These are phyloP conservation scores for Cydonia oblonga DNA, from an alignment of 331 rosid genomes.

Conservation along the genomic window DNA sequence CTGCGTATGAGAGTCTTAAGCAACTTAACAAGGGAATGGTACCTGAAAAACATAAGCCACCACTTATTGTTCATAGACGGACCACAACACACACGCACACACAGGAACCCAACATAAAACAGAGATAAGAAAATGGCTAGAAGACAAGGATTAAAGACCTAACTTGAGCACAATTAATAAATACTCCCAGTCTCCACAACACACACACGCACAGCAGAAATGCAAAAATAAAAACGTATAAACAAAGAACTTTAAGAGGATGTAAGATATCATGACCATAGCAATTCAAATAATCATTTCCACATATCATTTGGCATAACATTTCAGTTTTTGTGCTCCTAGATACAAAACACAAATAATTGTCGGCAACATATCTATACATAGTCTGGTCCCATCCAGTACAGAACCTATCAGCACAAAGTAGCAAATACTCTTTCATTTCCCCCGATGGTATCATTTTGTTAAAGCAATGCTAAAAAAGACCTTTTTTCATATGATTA, in stretches of 20 bases:
- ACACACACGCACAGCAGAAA: neutral
- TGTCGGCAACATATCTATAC: neutral
- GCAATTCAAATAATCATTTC: neutral
- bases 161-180: neutral
- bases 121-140: neutral
- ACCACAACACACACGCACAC: neutral
- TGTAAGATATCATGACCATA: neutral
- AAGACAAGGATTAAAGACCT: neutral
- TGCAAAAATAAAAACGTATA: neutral
- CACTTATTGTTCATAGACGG: neutral
- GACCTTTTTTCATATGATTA: neutral
- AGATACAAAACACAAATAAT: neutral
- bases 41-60: conserved; percentile 35
- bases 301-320: neutral
- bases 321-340: neutral
- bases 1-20: conserved; percentile 52
- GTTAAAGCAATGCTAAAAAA: neutral
- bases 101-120: neutral
- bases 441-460: neutral
- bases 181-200: neutral
- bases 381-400: neutral
- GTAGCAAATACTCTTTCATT: neutral
- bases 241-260: neutral
- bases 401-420: neutral
- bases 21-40: conserved; percentile 42